These are phyloP conservation scores for Ceratocystis huliohia DNA, from an alignment of 2,329 filamentous ascomycete species.

Conservation along the genomic window DNA sequence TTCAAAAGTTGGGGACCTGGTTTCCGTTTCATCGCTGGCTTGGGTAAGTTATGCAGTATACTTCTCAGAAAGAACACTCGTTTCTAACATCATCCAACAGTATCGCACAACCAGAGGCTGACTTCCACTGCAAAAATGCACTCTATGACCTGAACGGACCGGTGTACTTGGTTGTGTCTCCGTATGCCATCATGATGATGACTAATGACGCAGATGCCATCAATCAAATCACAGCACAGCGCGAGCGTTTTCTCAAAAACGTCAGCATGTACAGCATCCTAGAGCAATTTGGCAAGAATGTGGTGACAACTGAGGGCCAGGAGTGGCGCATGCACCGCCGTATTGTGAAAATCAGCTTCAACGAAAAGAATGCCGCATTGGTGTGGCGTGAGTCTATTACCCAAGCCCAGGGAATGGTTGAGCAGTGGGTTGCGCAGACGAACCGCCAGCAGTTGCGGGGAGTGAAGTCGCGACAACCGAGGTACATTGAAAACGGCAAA, in stretches of 20 bases:
- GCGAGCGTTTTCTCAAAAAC: slow-evolving; percentile 53
- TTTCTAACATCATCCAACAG: neutral
- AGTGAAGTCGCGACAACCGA: neutral
- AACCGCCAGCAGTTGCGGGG: slow-evolving; percentile 9
- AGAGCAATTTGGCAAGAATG: slow-evolving; percentile 51
- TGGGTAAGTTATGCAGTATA: slow-evolving; percentile 5
- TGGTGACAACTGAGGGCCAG: slow-evolving; percentile 56
- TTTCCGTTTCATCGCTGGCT: slow-evolving; percentile 18
- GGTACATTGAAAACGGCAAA: slow-evolving; percentile 22
- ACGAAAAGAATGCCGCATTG: slow-evolving; percentile 59
- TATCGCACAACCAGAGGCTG: slow-evolving; percentile 14
- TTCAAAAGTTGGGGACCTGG: slow-evolving; percentile 7
- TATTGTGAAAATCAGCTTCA: slow-evolving; percentile 58
- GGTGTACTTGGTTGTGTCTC: slow-evolving; percentile 51
- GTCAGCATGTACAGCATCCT: slow-evolving; percentile 29
- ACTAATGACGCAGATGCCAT: slow-evolving; percentile 53
- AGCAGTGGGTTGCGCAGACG: slow-evolving; percentile 39
- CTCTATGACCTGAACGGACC: slow-evolving; percentile 50
- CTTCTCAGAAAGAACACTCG: neutral
- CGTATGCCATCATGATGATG: slow-evolving; percentile 39
- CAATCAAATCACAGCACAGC: slow-evolving; percentile 49
- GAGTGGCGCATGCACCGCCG: slow-evolving; percentile 63
- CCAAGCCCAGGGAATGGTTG: slow-evolving; percentile 51
- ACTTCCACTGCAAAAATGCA: slow-evolving; percentile 31
- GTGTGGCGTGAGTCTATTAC: slow-evolving; percentile 50